Evolutionary conservation across 2,329 filamentous ascomycete genomes (phyloP).

Genomic region (Pseudogymnoascus sp.): DNA sequence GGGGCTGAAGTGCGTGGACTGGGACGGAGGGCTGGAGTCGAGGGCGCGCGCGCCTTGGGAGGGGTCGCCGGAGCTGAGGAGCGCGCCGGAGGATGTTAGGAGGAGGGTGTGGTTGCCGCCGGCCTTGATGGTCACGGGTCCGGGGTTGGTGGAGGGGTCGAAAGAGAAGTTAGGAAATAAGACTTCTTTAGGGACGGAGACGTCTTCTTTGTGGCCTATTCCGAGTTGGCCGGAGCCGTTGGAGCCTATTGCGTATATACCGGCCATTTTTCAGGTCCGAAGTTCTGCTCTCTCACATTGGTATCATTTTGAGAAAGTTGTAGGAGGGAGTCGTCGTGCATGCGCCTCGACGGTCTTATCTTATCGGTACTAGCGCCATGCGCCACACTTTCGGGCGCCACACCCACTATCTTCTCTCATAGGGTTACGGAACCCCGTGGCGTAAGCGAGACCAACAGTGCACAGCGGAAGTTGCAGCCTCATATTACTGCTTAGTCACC

Average conservation of each 20-base stretch:
- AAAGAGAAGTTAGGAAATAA: slow-evolving; percentile 41
- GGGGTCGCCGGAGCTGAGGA: slow-evolving; percentile 60
- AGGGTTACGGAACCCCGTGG: slow-evolving; percentile 7
- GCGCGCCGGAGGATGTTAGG: slow-evolving; percentile 47
- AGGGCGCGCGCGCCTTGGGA: slow-evolving; percentile 46
- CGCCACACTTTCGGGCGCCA: slow-evolving; percentile 8
- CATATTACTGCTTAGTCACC: slow-evolving; percentile 7
- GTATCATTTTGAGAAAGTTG: background rate
- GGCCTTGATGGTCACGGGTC: slow-evolving; percentile 31
- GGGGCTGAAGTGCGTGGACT: slow-evolving; percentile 15
- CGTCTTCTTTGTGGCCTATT: slow-evolving; percentile 62
- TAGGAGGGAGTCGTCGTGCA: background rate
- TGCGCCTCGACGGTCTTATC: background rate
- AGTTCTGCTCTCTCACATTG: background rate
- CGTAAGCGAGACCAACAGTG: slow-evolving; percentile 7
- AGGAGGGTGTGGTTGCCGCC: slow-evolving; percentile 87
- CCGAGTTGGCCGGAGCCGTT: slow-evolving; percentile 71
- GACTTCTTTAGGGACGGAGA: slow-evolving; percentile 56
- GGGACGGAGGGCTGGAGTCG: slow-evolving; percentile 4
- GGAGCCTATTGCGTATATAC: slow-evolving; percentile 62
- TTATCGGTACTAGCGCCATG: slow-evolving; percentile 4
- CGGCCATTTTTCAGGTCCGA: slow-evolving; percentile 34
- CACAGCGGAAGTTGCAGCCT: background rate
- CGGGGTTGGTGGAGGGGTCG: slow-evolving; percentile 32
- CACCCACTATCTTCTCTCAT: slow-evolving; percentile 1